Conservation (phyloP, 2,329 filamentous ascomycete species). For the Ophiobolus disseminans region DNA sequence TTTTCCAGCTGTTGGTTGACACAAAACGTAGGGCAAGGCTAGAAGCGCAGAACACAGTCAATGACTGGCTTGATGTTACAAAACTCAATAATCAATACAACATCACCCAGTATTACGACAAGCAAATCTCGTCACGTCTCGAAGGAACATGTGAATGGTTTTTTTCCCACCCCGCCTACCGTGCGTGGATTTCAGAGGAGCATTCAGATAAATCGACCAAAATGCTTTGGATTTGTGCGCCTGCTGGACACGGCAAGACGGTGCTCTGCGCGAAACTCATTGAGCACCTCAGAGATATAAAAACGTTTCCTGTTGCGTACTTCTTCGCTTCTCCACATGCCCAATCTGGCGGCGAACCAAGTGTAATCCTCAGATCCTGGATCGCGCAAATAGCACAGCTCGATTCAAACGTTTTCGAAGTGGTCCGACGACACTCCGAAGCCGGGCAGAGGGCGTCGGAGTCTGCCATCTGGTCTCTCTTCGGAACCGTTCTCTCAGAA, state of each 20-base stretch:
- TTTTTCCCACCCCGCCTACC: slow-evolving; percentile 4
- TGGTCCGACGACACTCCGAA: slow-evolving; percentile 4
- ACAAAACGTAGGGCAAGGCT: background rate
- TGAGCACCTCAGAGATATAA: slow-evolving; percentile 18
- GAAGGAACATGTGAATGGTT: slow-evolving; percentile 13
- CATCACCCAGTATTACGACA: slow-evolving; percentile 5
- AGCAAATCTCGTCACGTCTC: slow-evolving; percentile 7
- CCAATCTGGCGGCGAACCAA: slow-evolving; percentile 29
- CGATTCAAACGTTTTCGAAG: slow-evolving; percentile 8
- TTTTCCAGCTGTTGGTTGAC: slow-evolving; percentile 3
- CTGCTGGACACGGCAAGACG: slow-evolving; percentile 46
- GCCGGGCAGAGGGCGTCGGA: slow-evolving; percentile 10
- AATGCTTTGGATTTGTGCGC: slow-evolving; percentile 45
- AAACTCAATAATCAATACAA: slow-evolving; percentile 2
- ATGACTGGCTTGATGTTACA: slow-evolving; percentile 16
- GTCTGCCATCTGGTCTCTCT: slow-evolving; percentile 5
- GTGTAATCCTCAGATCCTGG: slow-evolving; percentile 46
- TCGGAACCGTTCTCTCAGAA: slow-evolving; percentile 5
- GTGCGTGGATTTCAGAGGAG: slow-evolving; percentile 3
- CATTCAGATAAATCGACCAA: slow-evolving; percentile 2
- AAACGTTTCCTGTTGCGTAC: slow-evolving; percentile 18
- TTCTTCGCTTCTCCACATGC: slow-evolving; percentile 46
- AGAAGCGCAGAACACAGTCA: slow-evolving; percentile 41
- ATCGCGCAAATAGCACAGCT: slow-evolving; percentile 26
- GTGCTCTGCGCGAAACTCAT: slow-evolving; percentile 40